A percentile compares a stretch with the other conserved stretches of the same genome.
Evolutionary conservation across 108 stramenopile genomes (phyloP).

Genomic region (Stephanodiscus minutulus): DNA sequence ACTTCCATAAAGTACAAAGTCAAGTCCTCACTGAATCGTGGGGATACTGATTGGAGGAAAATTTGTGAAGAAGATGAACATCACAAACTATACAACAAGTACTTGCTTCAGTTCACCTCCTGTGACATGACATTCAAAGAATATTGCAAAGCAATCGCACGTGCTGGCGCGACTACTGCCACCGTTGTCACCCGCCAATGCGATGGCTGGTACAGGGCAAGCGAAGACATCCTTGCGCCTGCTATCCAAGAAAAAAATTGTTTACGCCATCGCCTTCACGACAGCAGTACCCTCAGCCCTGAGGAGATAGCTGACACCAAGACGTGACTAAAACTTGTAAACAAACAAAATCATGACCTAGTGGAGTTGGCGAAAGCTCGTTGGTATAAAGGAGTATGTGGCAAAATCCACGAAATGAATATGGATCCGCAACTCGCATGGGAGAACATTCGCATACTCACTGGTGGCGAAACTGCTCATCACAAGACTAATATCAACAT

Average conservation of each 20-base stretch:
- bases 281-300: too few relatives aligned
- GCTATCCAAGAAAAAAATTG: background rate
- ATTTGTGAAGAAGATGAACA: background rate
- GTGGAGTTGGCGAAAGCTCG: too few relatives aligned
- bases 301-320: too few relatives aligned
- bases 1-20: background rate
- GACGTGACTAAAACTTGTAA: too few relatives aligned
- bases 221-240: background rate
- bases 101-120: background rate
- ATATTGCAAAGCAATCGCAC: background rate
- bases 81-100: background rate
- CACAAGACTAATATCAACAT: too few relatives aligned
- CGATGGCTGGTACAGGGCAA: background rate
- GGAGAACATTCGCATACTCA: too few relatives aligned
- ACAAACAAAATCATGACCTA: too few relatives aligned
- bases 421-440: too few relatives aligned
- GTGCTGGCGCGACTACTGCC: background rate
- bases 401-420: too few relatives aligned
- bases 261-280: background rate
- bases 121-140: background rate
- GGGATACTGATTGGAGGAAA: background rate
- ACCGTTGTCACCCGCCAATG: background rate
- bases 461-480: too few relatives aligned
- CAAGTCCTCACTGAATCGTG: background rate
- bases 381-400: too few relatives aligned